phyloP scores from a whole-genome alignment of 202 grass and related monocot species.

The Schoenoplectus tabernaemontani region DNA sequence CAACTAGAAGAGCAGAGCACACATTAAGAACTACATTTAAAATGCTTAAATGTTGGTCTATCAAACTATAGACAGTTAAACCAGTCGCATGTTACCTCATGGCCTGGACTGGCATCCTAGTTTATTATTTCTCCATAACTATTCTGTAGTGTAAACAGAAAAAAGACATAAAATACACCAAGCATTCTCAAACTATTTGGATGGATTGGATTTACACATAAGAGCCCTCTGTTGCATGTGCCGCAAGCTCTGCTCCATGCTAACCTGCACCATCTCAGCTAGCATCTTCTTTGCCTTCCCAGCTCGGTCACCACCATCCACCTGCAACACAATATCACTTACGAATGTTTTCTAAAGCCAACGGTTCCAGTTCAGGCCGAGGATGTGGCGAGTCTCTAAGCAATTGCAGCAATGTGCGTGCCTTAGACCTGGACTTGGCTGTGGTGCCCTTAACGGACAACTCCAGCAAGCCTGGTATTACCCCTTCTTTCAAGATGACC shows the following conservation, averaged over 20 bases:
- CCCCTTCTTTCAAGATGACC: conserved; percentile 31
- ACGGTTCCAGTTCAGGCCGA: conserved; percentile 8
- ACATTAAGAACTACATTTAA: conserved; percentile 1
- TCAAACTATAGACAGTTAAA: conserved; percentile 29
- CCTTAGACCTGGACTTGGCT: conserved; percentile 18
- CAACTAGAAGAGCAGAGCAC: neutral
- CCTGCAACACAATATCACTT: conserved; percentile 17
- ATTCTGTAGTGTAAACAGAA: neutral
- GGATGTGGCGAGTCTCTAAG: conserved; percentile 9
- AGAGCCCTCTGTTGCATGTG: conserved; percentile 33
- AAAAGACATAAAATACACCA: neutral
- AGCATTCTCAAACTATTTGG: neutral
- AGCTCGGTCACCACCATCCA: conserved; percentile 21
- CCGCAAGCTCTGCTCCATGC: conserved; percentile 34
- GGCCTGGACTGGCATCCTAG: conserved; percentile 34
- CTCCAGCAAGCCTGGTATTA: conserved; percentile 27
- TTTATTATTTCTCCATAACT: conserved; percentile 15
- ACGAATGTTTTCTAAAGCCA: conserved; percentile 26
- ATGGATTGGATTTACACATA: conserved; percentile 20
- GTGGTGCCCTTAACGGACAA: conserved; percentile 22
- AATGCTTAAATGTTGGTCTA: conserved; percentile 11
- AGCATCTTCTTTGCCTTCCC: conserved; percentile 41
- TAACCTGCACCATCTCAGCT: conserved; percentile 39
- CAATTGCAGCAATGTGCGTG: conserved; percentile 19
- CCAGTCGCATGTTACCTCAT: conserved; percentile 27